Conservation (phyloP, 805 yeast species). For the Pichia membranifaciens region DNA sequence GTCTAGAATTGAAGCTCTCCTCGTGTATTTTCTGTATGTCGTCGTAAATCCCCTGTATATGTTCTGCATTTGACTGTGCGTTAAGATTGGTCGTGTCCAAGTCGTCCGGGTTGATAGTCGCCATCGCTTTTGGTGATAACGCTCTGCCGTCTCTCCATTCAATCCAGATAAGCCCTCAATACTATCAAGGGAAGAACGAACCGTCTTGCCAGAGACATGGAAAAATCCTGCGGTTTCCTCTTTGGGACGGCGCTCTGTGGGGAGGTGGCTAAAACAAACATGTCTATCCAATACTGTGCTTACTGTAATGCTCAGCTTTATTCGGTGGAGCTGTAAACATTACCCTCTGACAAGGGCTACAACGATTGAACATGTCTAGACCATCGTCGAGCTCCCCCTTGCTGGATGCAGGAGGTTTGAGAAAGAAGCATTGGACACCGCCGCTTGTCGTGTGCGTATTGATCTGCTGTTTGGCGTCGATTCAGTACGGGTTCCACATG, state of each 20-base stretch:
- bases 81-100: constrained; percentile 14
- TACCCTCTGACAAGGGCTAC: too few species aligned
- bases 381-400: constrained; percentile 8
- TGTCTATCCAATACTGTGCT: too few species aligned
- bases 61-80: constrained; percentile 12
- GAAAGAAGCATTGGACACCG: constrained; percentile 1
- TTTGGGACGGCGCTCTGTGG: too few species aligned
- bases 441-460: constrained; percentile 38
- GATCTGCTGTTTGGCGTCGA: constrained; percentile 67
- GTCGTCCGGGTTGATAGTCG: constrained; percentile 15
- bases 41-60: constrained; percentile 11
- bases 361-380: not conserved
- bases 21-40: constrained; percentile 15
- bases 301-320: too few species aligned
- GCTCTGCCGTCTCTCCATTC: too few species aligned
- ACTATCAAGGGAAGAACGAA: too few species aligned
- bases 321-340: too few species aligned
- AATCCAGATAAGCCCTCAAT: too few species aligned
- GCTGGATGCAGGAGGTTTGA: not conserved
- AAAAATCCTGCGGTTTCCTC: too few species aligned
- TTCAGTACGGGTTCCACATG: constrained; percentile 93
- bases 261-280: too few species aligned
- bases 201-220: too few species aligned
- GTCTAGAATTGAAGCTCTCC: constrained; percentile 28
- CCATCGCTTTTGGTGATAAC: too few species aligned